Base-by-base conservation (phyloP, 768 basidiomycete genomes). In the Tulasnella calospora region DNA sequence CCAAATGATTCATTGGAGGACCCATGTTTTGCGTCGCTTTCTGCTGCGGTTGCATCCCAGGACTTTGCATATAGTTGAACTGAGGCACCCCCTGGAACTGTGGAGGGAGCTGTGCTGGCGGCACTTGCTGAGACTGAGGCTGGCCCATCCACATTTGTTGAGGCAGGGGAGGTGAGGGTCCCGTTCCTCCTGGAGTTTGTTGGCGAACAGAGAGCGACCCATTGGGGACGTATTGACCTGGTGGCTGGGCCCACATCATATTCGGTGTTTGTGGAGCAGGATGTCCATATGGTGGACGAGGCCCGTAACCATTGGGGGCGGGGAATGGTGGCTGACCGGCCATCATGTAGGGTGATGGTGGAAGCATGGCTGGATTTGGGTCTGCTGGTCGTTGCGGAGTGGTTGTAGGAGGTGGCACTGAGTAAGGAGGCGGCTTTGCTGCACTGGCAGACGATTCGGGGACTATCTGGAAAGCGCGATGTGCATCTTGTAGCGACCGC, bases 381-480 rank as follows among this genome's bases (percentile, higher is more conserved):
- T 70, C 41, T 17, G 44, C 46, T 7, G 77, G 40, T 33, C 46
- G 30, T 40, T 67, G 41, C 17, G 36, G 77, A 13, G 46, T 19
- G n/a, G 40, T 47, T 0, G 35, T 47, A 2, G 77, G 41, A n/a
- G 70, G 44, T 12, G 33, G 35, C 70, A 40, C 21, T 27, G 40
- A 2, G 30, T 70, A 41, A 23, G 41, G 21, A 38, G 77, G 46
- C 1, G 69, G 40, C 33, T 51, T 36, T 19, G 17, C 33, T 21
- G 71, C 23, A 23, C 5, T 78, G 15, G 67, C 47, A 6, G 79
- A 72, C 46, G 76, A 57, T 21, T 55, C n/a, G 0, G 94, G 94
- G 36, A 95, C 94, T 84, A 91, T 91, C 82, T 95, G 94, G 85
- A 95, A 95, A 30, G 94, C 93, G 78, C 92, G 90, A 17, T 92